Percentiles rank a stretch among this genome's conserved stretches.
Conservation (phyloP, 2,329 filamentous ascomycete species). For the Fusarium longipes region DNA sequence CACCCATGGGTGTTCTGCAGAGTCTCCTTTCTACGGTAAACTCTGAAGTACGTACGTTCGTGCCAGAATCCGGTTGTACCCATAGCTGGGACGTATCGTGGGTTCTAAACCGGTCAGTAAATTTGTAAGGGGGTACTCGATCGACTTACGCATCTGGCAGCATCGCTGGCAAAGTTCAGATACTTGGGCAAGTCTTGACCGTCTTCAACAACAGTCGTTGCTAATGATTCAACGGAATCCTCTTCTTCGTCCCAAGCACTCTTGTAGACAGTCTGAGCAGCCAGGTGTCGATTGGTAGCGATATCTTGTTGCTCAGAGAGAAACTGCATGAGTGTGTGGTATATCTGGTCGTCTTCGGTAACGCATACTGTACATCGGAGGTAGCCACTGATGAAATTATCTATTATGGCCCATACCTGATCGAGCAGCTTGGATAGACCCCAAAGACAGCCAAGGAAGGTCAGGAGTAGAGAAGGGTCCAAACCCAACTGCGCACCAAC, state of each 20-base stretch:
- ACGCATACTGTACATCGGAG: slow-evolving; percentile 66
- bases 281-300: slow-evolving; percentile 62
- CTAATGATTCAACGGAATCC: slow-evolving; percentile 54
- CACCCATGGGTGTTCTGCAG: slow-evolving; percentile 49
- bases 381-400: slow-evolving; percentile 55
- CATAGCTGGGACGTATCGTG: slow-evolving; percentile 65
- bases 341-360: slow-evolving; percentile 67
- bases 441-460: slow-evolving; percentile 61
- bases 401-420: slow-evolving; percentile 51
- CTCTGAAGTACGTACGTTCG: slow-evolving; percentile 60
- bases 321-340: slow-evolving; percentile 68
- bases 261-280: slow-evolving; percentile 65
- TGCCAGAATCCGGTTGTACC: slow-evolving; percentile 67
- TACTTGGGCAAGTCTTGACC: slow-evolving; percentile 54
- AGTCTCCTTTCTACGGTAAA: slow-evolving; percentile 60
- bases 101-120: slow-evolving; percentile 50
- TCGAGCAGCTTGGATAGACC: slow-evolving; percentile 53
- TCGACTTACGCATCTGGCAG: slow-evolving; percentile 59
- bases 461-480: slow-evolving; percentile 61
- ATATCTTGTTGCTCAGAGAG: slow-evolving; percentile 64
- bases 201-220: slow-evolving; percentile 53
- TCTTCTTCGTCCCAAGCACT: slow-evolving; percentile 68
- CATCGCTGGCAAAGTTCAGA: slow-evolving; percentile 70
- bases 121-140: not conserved
- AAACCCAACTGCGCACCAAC: slow-evolving; percentile 59